Evolutionary conservation across 768 basidiomycete species (phyloP).

Genomic region (Mycena filopes): DNA sequence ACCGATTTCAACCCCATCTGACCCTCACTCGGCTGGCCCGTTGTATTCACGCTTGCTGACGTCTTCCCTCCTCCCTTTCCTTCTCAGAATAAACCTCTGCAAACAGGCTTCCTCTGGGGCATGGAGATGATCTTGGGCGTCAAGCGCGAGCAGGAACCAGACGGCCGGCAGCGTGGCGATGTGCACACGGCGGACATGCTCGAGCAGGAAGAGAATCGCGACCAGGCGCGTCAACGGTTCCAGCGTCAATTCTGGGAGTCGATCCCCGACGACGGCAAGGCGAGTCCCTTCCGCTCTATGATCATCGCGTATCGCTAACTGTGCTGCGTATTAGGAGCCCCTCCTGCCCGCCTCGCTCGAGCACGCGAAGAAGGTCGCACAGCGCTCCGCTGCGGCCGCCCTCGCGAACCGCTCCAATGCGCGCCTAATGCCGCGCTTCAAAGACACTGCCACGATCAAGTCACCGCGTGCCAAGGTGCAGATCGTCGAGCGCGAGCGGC

Average conservation of each 20-base stretch:
- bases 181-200: slow-evolving; percentile 70
- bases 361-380: slow-evolving; percentile 53
- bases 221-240: slow-evolving; percentile 70
- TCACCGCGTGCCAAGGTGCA: slow-evolving; percentile 49
- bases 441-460: slow-evolving; percentile 49
- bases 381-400: slow-evolving; percentile 44
- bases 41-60: slow-evolving; percentile 15
- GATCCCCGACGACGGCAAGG: slow-evolving; percentile 73
- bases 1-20: slow-evolving; percentile 20
- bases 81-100: slow-evolving; percentile 68
- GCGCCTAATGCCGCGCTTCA: slow-evolving; percentile 50
- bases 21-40: slow-evolving; percentile 66
- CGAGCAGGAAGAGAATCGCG: slow-evolving; percentile 65
- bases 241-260: slow-evolving; percentile 85
- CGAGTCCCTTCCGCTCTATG: slow-evolving; percentile 42
- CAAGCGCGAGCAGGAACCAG: slow-evolving; percentile 24
- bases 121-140: slow-evolving; percentile 87
- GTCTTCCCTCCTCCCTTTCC: neutral
- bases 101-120: slow-evolving; percentile 81
- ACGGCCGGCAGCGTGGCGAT: slow-evolving; percentile 45
- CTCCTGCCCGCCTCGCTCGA: slow-evolving; percentile 68
- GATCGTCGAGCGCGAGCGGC: slow-evolving; percentile 53
- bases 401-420: slow-evolving; percentile 52
- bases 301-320: neutral
- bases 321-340: slow-evolving; percentile 59